phyloP scores from a whole-genome alignment of 176 grass and related monocot species.

The Juncus inflexus region DNA sequence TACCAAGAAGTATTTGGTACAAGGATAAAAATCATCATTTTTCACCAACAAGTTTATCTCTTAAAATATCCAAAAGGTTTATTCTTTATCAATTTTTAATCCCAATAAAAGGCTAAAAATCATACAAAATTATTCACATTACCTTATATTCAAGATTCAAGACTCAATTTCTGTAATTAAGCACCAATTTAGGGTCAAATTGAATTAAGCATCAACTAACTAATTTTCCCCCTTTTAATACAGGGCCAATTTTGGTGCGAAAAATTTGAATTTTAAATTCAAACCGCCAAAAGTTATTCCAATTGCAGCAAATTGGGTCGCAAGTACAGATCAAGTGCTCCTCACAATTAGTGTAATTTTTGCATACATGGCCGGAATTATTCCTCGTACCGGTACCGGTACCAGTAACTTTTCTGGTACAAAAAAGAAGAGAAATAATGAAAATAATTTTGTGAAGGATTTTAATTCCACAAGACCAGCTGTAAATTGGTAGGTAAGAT shows the following conservation, averaged over 20 bases:
- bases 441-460: constrained; percentile 14
- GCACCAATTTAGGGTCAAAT: background rate
- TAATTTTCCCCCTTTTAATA: constrained; percentile 6
- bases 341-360: constrained; percentile 76
- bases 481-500: constrained; percentile 95
- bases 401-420: constrained; percentile 8
- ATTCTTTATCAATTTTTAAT: background rate
- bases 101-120: background rate
- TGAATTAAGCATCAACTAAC: background rate
- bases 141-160: background rate
- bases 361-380: constrained; percentile 70
- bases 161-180: constrained; percentile 7
- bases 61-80: constrained; percentile 36
- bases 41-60: constrained; percentile 11
- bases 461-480: constrained; percentile 29
- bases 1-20: constrained; percentile 33
- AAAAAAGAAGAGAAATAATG: constrained; percentile 19
- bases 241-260: no score
- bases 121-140: background rate
- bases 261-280: background rate
- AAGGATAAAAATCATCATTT: constrained; percentile 12
- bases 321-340: constrained; percentile 63
- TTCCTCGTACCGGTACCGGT: constrained; percentile 31
- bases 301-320: constrained; percentile 34
- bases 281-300: constrained; percentile 20